Evolutionary conservation across 345 rosid genomes (phyloP).

Genomic region (Hypericum androsaemum): DNA sequence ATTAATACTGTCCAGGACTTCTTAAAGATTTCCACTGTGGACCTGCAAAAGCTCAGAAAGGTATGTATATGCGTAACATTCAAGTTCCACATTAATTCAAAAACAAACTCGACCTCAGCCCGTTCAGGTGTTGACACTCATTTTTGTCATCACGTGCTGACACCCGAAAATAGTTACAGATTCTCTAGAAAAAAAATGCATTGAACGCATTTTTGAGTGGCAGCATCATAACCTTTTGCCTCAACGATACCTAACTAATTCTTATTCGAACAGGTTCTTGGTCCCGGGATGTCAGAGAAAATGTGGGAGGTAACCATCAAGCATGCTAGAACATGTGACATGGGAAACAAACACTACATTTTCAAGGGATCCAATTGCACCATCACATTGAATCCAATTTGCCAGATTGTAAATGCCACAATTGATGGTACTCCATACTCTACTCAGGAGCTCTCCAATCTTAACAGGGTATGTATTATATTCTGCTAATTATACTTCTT

Average conservation of each 20-base stretch:
- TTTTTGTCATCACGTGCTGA: too few species aligned
- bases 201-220: background rate
- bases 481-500: background rate
- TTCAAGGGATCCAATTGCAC: slow-evolving; percentile 22
- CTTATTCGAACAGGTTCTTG: slow-evolving; percentile 41
- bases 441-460: slow-evolving; percentile 19
- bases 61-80: too few species aligned
- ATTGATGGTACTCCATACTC: slow-evolving; percentile 36
- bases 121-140: too few species aligned
- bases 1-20: slow-evolving; percentile 70
- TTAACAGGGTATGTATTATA: slow-evolving; percentile 33
- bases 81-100: too few species aligned
- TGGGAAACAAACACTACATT: slow-evolving; percentile 48
- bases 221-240: background rate
- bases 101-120: too few species aligned
- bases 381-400: slow-evolving; percentile 51
- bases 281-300: slow-evolving; percentile 69
- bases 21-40: slow-evolving; percentile 47
- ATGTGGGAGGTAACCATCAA: slow-evolving; percentile 65
- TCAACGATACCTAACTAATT: too few species aligned
- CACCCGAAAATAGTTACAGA: too few species aligned
- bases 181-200: too few species aligned
- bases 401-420: slow-evolving; percentile 44
- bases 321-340: slow-evolving; percentile 59
- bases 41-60: slow-evolving; percentile 38